Evolutionary conservation across 495 filamentous ascomycete species (phyloP), one percentile per base, ranked within the genome.

Genomic region (Tuber umbilicatum): DNA sequence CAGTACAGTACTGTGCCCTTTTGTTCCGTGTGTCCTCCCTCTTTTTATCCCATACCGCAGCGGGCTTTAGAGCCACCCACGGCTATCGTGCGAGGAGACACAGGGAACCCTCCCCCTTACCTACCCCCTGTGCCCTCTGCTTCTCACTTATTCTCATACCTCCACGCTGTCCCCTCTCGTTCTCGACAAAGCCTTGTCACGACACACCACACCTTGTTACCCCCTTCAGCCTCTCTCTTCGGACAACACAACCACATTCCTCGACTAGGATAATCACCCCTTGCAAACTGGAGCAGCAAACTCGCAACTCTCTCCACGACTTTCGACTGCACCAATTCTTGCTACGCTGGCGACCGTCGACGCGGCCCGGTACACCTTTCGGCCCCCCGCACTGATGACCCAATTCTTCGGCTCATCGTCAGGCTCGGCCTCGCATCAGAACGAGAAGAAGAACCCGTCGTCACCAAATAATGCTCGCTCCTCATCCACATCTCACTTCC

Each of bases 401-500:
- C 83, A 84, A 78, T 75, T 84, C 71, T 84, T 84, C 73, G 78
- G 83, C 60, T 81, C 82, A 73, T 83, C 82, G 64, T 79, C 83
- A 75, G 64, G 73, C n/a, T 64, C 76, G 60, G 73, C 79, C 39
- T 41, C 69, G 39, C 73, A 73, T n/a, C 77, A 76, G 45, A 73
- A 75, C 69, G 83, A 84, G 75, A 82, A 76, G 73, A 81, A 81
- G 72, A 47, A 70, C 68, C 72, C 78, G 73, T 76, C 76, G 38
- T 79, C 78, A 35, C 72, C 82, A 35, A 76, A 41, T 69, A 80
- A 67, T 39, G 71, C 82, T 70, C 74, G 79, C 75, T 75, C 79
- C 12, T 76, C 79, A 12, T 75, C 85, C 82, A 78, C 85, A 77
- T 80, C 76, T 83, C 92, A 95, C 80, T 89, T 97, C 80, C 93